Evolutionary conservation across 768 basidiomycete genomes (phyloP).

Genomic region (Coprinopsis strossmayeri): DNA sequence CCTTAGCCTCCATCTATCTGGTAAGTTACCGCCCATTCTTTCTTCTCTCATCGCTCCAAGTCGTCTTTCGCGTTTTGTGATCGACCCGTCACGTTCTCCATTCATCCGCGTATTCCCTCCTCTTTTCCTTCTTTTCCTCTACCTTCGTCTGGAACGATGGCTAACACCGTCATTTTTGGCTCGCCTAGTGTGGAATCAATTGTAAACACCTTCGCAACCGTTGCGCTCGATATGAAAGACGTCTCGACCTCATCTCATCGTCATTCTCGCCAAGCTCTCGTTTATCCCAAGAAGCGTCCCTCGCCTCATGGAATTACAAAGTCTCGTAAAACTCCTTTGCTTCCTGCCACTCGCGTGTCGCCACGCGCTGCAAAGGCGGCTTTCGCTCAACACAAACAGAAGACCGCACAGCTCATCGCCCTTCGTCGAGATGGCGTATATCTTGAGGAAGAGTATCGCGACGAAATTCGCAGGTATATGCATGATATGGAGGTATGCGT

Average conservation of each 20-base stretch:
- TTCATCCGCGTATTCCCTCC: constrained; percentile 2
- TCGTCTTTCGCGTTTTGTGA: constrained; percentile 2
- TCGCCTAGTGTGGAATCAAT: constrained; percentile 37
- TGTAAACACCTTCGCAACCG: constrained; percentile 34
- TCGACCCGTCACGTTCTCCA: constrained; percentile 10
- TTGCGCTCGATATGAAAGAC: constrained; percentile 71
- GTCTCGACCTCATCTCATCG: constrained; percentile 50
- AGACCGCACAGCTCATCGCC: constrained; percentile 61
- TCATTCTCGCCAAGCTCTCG: constrained; percentile 53
- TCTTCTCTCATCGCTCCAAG: neutral
- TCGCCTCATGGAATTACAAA: constrained; percentile 77
- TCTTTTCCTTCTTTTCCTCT: constrained; percentile 16
- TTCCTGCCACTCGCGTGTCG: constrained; percentile 45
- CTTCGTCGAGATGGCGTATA: constrained; percentile 68
- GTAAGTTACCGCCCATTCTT: constrained; percentile 4
- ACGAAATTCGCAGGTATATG: constrained; percentile 93
- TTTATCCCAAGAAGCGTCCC: constrained; percentile 83
- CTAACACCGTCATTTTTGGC: constrained; percentile 19
- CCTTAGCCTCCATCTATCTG: neutral
- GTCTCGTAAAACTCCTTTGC: constrained; percentile 51
- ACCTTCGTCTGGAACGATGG: constrained; percentile 18
- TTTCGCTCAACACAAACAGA: constrained; percentile 52
- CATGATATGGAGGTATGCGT: constrained; percentile 93
- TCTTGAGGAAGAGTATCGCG: constrained; percentile 91
- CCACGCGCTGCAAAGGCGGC: constrained; percentile 62